phyloP scores from a whole-genome alignment of 2,329 filamentous ascomycete species.

The Cytospora chrysosperma region DNA sequence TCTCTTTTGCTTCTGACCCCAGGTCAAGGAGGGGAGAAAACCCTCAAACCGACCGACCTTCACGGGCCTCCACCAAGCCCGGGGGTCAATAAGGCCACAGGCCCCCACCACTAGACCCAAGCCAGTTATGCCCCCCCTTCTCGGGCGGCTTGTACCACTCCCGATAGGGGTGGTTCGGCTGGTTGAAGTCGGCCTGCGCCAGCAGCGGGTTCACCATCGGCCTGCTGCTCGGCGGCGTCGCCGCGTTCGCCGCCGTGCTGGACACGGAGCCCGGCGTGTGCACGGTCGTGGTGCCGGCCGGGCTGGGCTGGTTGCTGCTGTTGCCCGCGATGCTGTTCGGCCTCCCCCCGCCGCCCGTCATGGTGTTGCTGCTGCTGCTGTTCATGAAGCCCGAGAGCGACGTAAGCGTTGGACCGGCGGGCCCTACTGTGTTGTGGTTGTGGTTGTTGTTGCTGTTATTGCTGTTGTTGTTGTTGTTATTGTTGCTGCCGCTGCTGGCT shows the following conservation, averaged over 20 bases:
- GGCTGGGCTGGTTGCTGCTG: slow-evolving; percentile 19
- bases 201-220: slow-evolving; percentile 66
- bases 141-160: slow-evolving; percentile 76
- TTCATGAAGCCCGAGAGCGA: slow-evolving; percentile 2
- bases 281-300: slow-evolving; percentile 6
- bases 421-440: not conserved
- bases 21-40: too few relatives aligned
- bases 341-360: not conserved
- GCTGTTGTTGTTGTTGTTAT: slow-evolving; percentile 2
- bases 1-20: too few relatives aligned
- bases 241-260: slow-evolving; percentile 24
- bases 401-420: not conserved
- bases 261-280: slow-evolving; percentile 20
- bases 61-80: too few relatives aligned
- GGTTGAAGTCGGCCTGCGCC: slow-evolving; percentile 68
- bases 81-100: slow-evolving; percentile 17
- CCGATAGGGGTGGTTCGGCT: slow-evolving; percentile 79
- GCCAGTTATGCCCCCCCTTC: slow-evolving; percentile 27
- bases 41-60: too few relatives aligned
- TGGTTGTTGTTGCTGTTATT: not conserved
- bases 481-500: slow-evolving; percentile 10
- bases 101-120: slow-evolving; percentile 12
- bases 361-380: not conserved
- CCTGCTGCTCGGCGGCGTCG: slow-evolving; percentile 33
- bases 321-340: slow-evolving; percentile 9